Evolutionary conservation across 2,329 filamentous ascomycete genomes (phyloP).

Genomic region (Monosporascus sp.): DNA sequence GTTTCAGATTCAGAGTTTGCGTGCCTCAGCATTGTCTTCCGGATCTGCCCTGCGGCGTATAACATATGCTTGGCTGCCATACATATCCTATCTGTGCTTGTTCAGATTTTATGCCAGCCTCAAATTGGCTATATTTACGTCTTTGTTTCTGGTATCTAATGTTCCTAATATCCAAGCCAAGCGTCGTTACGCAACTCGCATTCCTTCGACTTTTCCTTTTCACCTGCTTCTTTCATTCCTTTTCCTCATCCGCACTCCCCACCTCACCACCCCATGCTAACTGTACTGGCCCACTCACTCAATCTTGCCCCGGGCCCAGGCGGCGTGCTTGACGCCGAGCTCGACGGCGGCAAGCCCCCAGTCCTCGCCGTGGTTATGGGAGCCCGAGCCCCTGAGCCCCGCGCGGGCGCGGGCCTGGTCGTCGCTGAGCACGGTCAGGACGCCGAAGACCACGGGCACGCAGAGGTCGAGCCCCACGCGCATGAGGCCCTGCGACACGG

Average conservation of each 20-base stretch:
- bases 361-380: conserved; percentile 94
- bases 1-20: too few species aligned
- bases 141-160: too few species aligned
- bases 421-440: conserved; percentile 83
- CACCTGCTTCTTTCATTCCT: background rate
- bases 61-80: too few species aligned
- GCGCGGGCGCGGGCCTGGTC: conserved; percentile 83
- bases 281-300: conserved; percentile 27
- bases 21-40: too few species aligned
- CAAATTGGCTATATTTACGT: too few species aligned
- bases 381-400: conserved; percentile 56
- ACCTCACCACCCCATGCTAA: conserved; percentile 3
- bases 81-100: too few species aligned
- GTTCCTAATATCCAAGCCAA: too few species aligned
- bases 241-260: conserved; percentile 3
- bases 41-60: too few species aligned
- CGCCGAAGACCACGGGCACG: conserved; percentile 85
- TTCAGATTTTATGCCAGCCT: too few species aligned
- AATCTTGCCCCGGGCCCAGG: conserved; percentile 70
- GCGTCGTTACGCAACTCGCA: too few species aligned
- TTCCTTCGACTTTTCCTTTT: too few species aligned
- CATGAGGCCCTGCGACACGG: conserved; percentile 90
- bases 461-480: conserved; percentile 84
- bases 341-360: conserved; percentile 95
- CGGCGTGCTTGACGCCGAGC: conserved; percentile 80